Evolutionary conservation across 2,329 filamentous ascomycete genomes (phyloP).

Genomic region (Metarhizium brunneum): DNA sequence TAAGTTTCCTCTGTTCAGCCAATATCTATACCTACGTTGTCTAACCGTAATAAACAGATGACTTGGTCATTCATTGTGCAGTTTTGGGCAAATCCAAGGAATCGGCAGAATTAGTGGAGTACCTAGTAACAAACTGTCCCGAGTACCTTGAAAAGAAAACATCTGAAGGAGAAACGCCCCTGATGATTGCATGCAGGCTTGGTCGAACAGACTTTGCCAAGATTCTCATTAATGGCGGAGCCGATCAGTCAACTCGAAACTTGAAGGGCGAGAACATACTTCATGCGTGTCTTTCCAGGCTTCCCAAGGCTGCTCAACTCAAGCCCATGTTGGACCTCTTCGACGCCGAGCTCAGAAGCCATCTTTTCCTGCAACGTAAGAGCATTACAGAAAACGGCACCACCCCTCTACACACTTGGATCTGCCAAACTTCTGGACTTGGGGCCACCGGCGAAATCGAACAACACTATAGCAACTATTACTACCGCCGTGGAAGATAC

Average conservation of each 20-base stretch:
- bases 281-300: conserved; percentile 41
- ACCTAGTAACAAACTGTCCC: conserved; percentile 55
- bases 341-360: conserved; percentile 43
- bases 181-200: conserved; percentile 55
- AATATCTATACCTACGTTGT: neutral
- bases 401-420: conserved; percentile 56
- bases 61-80: conserved; percentile 58
- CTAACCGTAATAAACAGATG: conserved; percentile 31
- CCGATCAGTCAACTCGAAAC: conserved; percentile 59
- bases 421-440: conserved; percentile 24
- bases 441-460: conserved; percentile 1
- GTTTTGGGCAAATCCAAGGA: conserved; percentile 36
- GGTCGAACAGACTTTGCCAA: conserved; percentile 45
- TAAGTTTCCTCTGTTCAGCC: conserved; percentile 18
- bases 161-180: conserved; percentile 50
- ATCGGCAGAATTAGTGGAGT: conserved; percentile 49
- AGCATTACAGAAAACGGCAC: conserved; percentile 39
- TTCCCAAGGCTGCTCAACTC: conserved; percentile 26
- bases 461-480: conserved; percentile 6
- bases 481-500: conserved; percentile 1
- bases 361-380: conserved; percentile 51
- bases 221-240: conserved; percentile 56
- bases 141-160: conserved; percentile 54
- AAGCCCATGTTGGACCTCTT: conserved; percentile 47
- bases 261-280: conserved; percentile 55